Percentiles rank a stretch among this genome's conserved stretches.
phyloP scores from a whole-genome alignment of 2,329 filamentous ascomycete species.

The Lachnellula cervina region DNA sequence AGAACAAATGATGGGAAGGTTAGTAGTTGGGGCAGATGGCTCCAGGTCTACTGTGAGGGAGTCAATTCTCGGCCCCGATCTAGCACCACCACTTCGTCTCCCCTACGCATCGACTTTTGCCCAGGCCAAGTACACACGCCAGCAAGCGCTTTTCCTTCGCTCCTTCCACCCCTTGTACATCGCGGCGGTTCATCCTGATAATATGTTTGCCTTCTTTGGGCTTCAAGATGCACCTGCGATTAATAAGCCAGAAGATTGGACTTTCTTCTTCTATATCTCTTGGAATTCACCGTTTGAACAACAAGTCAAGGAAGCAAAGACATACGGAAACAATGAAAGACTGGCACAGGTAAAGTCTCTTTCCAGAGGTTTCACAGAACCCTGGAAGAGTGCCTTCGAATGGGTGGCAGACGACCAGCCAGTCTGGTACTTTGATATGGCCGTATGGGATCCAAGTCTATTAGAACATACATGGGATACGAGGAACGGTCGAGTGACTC shows the following conservation, averaged over 20 bases:
- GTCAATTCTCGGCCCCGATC: slow-evolving; percentile 30
- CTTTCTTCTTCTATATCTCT: slow-evolving; percentile 45
- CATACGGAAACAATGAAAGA: slow-evolving; percentile 34
- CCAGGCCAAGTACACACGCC: slow-evolving; percentile 36
- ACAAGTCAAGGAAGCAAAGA: slow-evolving; percentile 34
- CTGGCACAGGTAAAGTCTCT: slow-evolving; percentile 38
- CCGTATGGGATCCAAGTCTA: slow-evolving; percentile 32
- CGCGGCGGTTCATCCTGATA: slow-evolving; percentile 38
- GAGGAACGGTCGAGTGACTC: slow-evolving; percentile 28
- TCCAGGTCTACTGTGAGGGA: slow-evolving; percentile 29
- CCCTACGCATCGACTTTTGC: slow-evolving; percentile 43
- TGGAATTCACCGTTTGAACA: slow-evolving; percentile 37
- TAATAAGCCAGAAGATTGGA: slow-evolving; percentile 37
- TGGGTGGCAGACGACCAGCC: slow-evolving; percentile 30
- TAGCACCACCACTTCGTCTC: slow-evolving; percentile 34
- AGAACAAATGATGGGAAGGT: slow-evolving; percentile 23
- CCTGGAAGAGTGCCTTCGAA: slow-evolving; percentile 39
- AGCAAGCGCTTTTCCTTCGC: slow-evolving; percentile 40
- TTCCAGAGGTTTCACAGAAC: slow-evolving; percentile 37
- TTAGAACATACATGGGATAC: slow-evolving; percentile 31
- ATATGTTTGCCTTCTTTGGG: slow-evolving; percentile 42
- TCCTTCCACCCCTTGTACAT: slow-evolving; percentile 42
- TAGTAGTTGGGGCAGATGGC: slow-evolving; percentile 35
- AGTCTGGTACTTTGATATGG: slow-evolving; percentile 29
- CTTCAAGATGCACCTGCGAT: slow-evolving; percentile 37